phyloP scores from a whole-genome alignment of 1,284 basidiomycete species.

The Fistulina hepatica region DNA sequence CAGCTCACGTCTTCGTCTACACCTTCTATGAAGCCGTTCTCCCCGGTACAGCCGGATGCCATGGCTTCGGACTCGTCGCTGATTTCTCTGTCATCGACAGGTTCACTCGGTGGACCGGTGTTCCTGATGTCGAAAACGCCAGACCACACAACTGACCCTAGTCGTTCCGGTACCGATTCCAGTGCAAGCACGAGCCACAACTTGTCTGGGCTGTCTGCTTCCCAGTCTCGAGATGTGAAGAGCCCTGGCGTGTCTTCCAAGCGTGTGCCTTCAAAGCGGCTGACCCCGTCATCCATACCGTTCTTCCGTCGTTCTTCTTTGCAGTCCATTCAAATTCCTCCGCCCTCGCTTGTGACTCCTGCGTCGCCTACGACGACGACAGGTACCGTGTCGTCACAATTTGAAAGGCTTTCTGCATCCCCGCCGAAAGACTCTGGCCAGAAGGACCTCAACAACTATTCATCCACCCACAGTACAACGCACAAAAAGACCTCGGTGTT shows the following conservation, averaged over 20 bases:
- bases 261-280: slow-evolving; percentile 60
- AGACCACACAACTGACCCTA: slow-evolving; percentile 43
- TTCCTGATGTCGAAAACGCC: slow-evolving; percentile 33
- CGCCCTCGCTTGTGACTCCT: slow-evolving; percentile 27
- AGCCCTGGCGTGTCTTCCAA: slow-evolving; percentile 59
- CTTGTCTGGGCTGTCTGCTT: slow-evolving; percentile 37
- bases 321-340: slow-evolving; percentile 65
- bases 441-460: slow-evolving; percentile 39
- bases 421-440: no score
- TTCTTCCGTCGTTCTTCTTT: slow-evolving; percentile 92
- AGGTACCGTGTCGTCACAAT: slow-evolving; percentile 30
- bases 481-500: slow-evolving; percentile 68
- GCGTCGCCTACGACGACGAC: slow-evolving; percentile 45
- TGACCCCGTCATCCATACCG: slow-evolving; percentile 90
- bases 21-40: slow-evolving; percentile 43
- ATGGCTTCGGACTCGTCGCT: slow-evolving; percentile 68
- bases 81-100: slow-evolving; percentile 62
- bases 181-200: slow-evolving; percentile 57
- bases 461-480: slow-evolving; percentile 42
- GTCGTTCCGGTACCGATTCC: slow-evolving; percentile 59
- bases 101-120: slow-evolving; percentile 39
- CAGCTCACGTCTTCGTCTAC: slow-evolving; percentile 35
- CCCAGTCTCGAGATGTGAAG: slow-evolving; percentile 42
- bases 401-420: no score
- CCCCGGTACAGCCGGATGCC: slow-evolving; percentile 55